Conservation (phyloP, 169 alveolate species). For the Blepharisma undulans region DNA sequence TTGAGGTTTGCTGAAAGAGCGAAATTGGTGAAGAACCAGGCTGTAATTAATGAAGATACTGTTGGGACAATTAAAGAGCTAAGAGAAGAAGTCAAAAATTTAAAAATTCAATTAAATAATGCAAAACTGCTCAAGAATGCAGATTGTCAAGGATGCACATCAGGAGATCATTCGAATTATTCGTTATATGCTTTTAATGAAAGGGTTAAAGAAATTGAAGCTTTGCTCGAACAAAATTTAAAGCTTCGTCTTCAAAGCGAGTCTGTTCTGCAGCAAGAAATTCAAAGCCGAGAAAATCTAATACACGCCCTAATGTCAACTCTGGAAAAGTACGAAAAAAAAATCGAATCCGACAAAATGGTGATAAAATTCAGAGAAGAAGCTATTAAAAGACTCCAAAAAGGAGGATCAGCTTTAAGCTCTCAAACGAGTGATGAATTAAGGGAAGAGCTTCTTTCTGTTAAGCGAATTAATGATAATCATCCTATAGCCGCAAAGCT, state of each 20-base stretch:
- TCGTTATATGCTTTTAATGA: background rate
- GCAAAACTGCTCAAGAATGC: background rate
- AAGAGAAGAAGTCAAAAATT: conserved; percentile 62
- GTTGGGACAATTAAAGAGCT: conserved; percentile 53
- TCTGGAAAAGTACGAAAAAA: background rate
- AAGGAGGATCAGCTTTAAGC: background rate
- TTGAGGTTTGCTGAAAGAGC: conserved; percentile 88
- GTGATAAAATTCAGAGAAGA: conserved; percentile 13
- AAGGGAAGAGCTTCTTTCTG: background rate
- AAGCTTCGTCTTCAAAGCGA: background rate
- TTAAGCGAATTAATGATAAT: background rate
- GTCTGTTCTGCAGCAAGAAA: background rate
- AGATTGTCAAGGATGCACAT: background rate
- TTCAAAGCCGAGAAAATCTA: background rate
- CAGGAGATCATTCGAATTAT: background rate
- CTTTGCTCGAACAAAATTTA: background rate
- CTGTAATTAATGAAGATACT: conserved; percentile 84
- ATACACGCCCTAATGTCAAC: background rate
- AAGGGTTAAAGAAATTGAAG: background rate
- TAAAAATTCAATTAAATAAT: conserved; percentile 38
- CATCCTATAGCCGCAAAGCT: conserved; percentile 34
- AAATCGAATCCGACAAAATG: background rate
- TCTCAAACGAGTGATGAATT: background rate
- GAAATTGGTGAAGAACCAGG: conserved; percentile 82
- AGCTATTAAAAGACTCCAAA: background rate